Conservation (phyloP, 169 alveolate genomes). For the Plasmodium ovale region DNA sequence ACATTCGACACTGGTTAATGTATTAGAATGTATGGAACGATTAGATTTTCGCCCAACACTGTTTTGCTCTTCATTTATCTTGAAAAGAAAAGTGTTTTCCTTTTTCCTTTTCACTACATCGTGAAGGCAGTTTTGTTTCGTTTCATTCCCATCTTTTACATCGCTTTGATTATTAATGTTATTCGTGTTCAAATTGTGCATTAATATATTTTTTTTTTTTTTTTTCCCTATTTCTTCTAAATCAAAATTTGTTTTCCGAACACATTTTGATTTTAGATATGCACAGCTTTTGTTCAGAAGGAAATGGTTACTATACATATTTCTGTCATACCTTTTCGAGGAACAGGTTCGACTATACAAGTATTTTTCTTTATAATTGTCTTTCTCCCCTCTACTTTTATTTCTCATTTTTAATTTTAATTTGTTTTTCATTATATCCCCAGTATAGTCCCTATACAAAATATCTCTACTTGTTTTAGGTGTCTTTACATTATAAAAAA, state of each 20-base stretch:
- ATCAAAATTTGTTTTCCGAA: constrained; percentile 18
- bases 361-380: background rate
- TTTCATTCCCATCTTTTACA: background rate
- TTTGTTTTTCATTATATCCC: constrained; percentile 1
- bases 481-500: constrained; percentile 21
- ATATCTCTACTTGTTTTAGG: constrained; percentile 1
- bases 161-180: background rate
- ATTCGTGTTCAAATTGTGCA: background rate
- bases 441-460: background rate
- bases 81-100: background rate
- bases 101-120: background rate
- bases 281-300: constrained; percentile 43
- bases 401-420: constrained; percentile 7
- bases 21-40: background rate
- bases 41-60: background rate
- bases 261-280: constrained; percentile 48
- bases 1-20: background rate
- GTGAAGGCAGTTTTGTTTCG: background rate
- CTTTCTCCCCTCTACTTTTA: background rate
- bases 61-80: constrained; percentile 10
- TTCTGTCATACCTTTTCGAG: constrained; percentile 21
- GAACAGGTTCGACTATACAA: background rate
- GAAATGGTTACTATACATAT: constrained; percentile 37
- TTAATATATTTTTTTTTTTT: background rate
- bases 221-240: constrained; percentile 7